Evolutionary conservation across 768 basidiomycete genomes (phyloP), one percentile per base, ranked within the genome.

Genomic region (Boletellus emodensis): DNA sequence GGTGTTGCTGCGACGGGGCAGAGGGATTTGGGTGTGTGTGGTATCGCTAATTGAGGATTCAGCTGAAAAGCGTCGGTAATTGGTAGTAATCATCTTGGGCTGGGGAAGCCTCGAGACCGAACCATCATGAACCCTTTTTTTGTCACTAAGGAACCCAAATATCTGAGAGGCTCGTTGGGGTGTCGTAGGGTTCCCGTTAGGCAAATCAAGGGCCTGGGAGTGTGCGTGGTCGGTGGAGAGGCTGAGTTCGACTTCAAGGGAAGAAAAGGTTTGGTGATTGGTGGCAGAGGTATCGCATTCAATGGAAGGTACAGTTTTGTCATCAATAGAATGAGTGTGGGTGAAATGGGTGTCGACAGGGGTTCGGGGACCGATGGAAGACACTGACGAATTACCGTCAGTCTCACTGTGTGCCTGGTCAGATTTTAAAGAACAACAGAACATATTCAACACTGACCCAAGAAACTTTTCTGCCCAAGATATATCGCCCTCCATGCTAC

Each of bases 381-480:
- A 68, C 4, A 75, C 69, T 1, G 77, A 76, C 18, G 68, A 68
- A 34, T 64, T 64, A 35, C 61, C 66, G 38, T 76, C 75, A 18
- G 71, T 74, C 62, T 80, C 79, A 11, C 79, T 82, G 52, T 36
- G 40, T 40, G 18, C 15, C 28, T 36, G 10, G 34, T 67, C 32
- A 65, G 54, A 17, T 32, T 38, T 18, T 41, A 32, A 22, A n/a
- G 39, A n/a, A 22, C 9, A 30, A 35, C 34, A 37, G 14, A 34
- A 40, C 13, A 7, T 12, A 36, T 33, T 26, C 24, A 13, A 6
- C 0, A 60, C 81, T 50, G 57, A 89, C 88, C 75, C 78, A 46
- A 90, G 72, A 65, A 80, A 83, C 38, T 79, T 77, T 69, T 91
- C 88, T 12, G 88, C 88, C 88, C 88, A 91, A 2, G 87, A 90